Base-by-base conservation (phyloP, 2,329 filamentous ascomycete genomes). In the Botrytis fabae region DNA sequence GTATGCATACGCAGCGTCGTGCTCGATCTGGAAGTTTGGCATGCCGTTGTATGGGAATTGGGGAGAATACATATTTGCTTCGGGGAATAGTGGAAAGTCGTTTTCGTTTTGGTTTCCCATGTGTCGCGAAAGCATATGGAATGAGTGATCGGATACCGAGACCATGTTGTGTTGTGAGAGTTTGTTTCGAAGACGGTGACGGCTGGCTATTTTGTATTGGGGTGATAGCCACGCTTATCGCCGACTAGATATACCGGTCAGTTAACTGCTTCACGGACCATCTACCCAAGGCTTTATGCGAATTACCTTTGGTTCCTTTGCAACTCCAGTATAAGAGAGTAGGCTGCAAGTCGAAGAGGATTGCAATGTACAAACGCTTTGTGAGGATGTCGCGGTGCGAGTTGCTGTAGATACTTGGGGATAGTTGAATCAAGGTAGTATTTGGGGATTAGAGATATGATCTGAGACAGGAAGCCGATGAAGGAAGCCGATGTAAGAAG, bases 41-140 rank as follows among this genome's bases (percentile, higher is more conserved):
- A 84, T 81, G 75, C 86, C 83, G 77, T 81, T 82, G 79, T 88
- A 81, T 72, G 86, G 85, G 80, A 88, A 84, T 9, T 83, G 81
- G 22, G 83, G 80, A 40, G 82, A 82, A 76, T 82, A 84, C 77
- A 83, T 81, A 20, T 83, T 81, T 22, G 84, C 81, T 60, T 87
- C 84, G 65, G 85, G 83, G 79, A 86, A 87, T 73, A 84, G 83
- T 62, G 77, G 79, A 79, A 83, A 85, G 75, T 86, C 83, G 69
- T 75, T 75, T 35, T 79, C 78, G 73, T 75, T 76, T 22, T 79
- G 76, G 74, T 73, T 75, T 68, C 72, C 71, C 77, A 82, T 78
- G 74, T 78, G 77, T 93, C 97, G 84, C 94, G 76, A 73, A 22
- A 99, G 84, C 96, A 99, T 18, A 95, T 96, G 71, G 98, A 97